phyloP scores from a whole-genome alignment of 2,329 filamentous ascomycete species.

The Aspergillus pseudotamarii region DNA sequence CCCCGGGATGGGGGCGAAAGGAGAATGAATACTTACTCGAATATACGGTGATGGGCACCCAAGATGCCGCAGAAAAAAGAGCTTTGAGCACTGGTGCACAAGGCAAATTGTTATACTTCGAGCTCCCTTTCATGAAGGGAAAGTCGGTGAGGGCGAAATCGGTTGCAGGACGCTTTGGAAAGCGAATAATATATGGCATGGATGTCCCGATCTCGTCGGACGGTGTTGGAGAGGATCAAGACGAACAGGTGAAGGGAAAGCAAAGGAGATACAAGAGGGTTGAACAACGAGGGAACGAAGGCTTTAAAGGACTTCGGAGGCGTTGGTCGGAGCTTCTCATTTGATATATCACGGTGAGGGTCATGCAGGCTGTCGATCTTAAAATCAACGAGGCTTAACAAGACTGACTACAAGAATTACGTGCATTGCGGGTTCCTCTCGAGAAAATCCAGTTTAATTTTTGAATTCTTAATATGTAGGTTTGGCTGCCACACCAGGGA shows the following conservation, averaged over 20 bases:
- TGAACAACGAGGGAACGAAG: slow-evolving; percentile 29
- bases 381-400: slow-evolving; percentile 41
- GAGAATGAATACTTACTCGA: slow-evolving; percentile 7
- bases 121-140: slow-evolving; percentile 5
- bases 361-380: slow-evolving; percentile 51
- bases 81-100: slow-evolving; percentile 10
- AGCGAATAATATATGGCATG: slow-evolving; percentile 1
- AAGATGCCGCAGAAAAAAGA: slow-evolving; percentile 8
- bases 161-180: not conserved
- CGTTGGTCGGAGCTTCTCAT: slow-evolving; percentile 45
- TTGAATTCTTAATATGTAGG: not conserved
- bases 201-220: slow-evolving; percentile 2
- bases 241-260: slow-evolving; percentile 6
- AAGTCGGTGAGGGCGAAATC: not conserved
- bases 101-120: not conserved
- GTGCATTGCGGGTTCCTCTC: slow-evolving; percentile 21
- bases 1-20: not conserved
- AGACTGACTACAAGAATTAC: slow-evolving; percentile 30
- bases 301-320: slow-evolving; percentile 40
- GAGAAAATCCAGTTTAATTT: slow-evolving; percentile 6
- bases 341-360: slow-evolving; percentile 47
- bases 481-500: not conserved
- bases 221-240: not conserved
- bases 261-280: slow-evolving; percentile 15
- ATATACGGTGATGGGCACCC: not conserved